Evolutionary conservation across 1,284 basidiomycete species (phyloP), one percentile per base, ranked within the genome.

Genomic region (Naganishia liquefaciens): DNA sequence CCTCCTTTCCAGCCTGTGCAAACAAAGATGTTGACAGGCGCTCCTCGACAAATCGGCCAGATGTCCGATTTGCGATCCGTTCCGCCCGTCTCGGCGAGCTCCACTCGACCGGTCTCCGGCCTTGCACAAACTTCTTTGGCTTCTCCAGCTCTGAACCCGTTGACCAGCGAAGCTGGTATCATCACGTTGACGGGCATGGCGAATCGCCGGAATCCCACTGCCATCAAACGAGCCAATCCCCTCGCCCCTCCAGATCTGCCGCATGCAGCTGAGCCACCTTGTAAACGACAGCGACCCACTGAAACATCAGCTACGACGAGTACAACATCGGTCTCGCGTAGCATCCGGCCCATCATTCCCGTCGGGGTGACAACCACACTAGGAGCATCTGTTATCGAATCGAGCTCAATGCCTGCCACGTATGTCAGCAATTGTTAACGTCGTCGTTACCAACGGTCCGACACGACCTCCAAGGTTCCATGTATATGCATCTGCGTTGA

Each of bases 171-270:
- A 37, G 33, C 33, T 5, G 33, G 33, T 13, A 37, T 7, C 33
- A 37, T 37, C 10, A 37, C 33, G 9, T 46, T 15, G 47, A 11
- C 23, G 6, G 21, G 15, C 9, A 3, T 23, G 27, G 13, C 15
- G 19, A 25, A 11, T 27, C n/a, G 19, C 25, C 47, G 10, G 23
- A 15, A 23, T 19, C 33, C 0, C 6, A 27, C 33, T 7, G 9
- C 55, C 10, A 1, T 39, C 46, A 60, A 60, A n/a, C 55, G 55
- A 40, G 46, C 55, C 11, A 49, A 33, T 23, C 55, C 46, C 3
- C 21, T 30, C 10, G 46, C n/a, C 10, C 7, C 19, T 9, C 21
- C 23, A 7, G 23, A 27, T 17, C 15, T 19, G 37, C 27, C n/a
- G 5, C 17, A 19, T 9, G 19, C 46, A 28, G 54, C 46, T 15